Conservation (phyloP, 2,329 filamentous ascomycete species). For the Colletotrichum sansevieriae region DNA sequence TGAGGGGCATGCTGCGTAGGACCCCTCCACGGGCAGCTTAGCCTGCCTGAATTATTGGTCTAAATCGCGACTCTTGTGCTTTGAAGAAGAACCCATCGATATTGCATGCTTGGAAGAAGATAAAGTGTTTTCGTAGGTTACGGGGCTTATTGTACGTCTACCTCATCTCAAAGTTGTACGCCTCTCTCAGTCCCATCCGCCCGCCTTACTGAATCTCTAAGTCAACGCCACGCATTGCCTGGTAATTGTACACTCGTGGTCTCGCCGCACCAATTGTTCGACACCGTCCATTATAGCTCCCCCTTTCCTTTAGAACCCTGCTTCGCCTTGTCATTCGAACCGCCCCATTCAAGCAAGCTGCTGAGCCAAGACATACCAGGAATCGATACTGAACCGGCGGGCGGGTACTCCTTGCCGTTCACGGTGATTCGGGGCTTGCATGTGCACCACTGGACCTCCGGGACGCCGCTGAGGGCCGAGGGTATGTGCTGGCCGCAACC, state of each 20-base stretch:
- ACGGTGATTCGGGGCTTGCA: slow-evolving; percentile 60
- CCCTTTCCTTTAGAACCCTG: slow-evolving; percentile 33
- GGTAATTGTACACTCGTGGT: slow-evolving; percentile 2
- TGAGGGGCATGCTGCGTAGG: slow-evolving; percentile 17
- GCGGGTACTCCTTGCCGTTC: slow-evolving; percentile 60
- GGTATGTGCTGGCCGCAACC: slow-evolving; percentile 63
- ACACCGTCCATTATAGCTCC: slow-evolving; percentile 18
- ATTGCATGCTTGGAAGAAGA: no score
- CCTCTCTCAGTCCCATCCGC: no score
- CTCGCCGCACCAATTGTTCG: background rate
- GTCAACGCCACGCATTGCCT: slow-evolving; percentile 15
- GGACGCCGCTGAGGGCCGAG: slow-evolving; percentile 57
- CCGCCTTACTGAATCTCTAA: background rate
- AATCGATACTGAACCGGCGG: slow-evolving; percentile 55
- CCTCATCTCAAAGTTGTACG: no score
- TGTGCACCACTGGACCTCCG: slow-evolving; percentile 62
- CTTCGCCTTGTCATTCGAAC: slow-evolving; percentile 36
- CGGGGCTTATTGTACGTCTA: no score
- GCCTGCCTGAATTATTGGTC: no score
- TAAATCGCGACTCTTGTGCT: no score
- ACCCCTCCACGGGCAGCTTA: slow-evolving; percentile 10
- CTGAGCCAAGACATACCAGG: slow-evolving; percentile 56
- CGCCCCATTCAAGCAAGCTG: slow-evolving; percentile 31
- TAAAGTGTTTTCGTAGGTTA: no score
- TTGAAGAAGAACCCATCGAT: no score